These are phyloP conservation scores for Aspergillus sp. DNA, from an alignment of 2,329 filamentous ascomycete genomes.

Conservation along the genomic window DNA sequence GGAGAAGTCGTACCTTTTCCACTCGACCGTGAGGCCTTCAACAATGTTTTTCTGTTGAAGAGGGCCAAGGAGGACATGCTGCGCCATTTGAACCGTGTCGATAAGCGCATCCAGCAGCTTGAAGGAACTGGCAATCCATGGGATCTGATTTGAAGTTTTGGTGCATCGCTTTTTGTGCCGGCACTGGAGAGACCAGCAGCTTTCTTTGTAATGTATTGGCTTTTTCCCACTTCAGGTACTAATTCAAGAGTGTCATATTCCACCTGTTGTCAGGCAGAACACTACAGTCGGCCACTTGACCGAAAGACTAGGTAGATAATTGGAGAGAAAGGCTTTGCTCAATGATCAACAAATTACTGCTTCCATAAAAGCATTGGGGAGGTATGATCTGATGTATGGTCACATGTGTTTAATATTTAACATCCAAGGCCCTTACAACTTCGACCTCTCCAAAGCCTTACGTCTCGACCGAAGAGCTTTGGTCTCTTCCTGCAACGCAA, in stretches of 20 bases:
- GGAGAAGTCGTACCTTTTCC: conserved; percentile 10
- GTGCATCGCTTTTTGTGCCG: not conserved
- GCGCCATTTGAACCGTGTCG: too few relatives aligned
- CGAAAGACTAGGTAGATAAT: too few relatives aligned
- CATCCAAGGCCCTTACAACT: conserved; percentile 12
- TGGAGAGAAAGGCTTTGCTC: too few relatives aligned
- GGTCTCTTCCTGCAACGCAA: conserved; percentile 31
- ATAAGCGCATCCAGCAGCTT: not conserved
- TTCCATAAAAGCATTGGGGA: too few relatives aligned
- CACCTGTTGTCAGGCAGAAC: too few relatives aligned
- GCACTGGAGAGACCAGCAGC: not conserved
- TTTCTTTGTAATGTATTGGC: not conserved
- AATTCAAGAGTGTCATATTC: too few relatives aligned
- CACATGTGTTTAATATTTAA: too few relatives aligned
- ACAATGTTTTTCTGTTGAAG: conserved; percentile 5
- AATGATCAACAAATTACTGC: too few relatives aligned
- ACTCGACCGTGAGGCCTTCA: conserved; percentile 7
- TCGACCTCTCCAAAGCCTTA: conserved; percentile 28
- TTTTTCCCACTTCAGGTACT: not conserved
- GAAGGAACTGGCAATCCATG: not conserved
- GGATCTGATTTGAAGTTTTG: not conserved
- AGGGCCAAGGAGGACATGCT: conserved; percentile 1
- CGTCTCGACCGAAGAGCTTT: conserved; percentile 29
- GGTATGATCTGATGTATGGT: too few relatives aligned
- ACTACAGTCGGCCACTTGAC: too few relatives aligned